Evolutionary conservation across 2,329 filamentous ascomycete species (phyloP).

Genomic region (Penicillium decumbens): DNA sequence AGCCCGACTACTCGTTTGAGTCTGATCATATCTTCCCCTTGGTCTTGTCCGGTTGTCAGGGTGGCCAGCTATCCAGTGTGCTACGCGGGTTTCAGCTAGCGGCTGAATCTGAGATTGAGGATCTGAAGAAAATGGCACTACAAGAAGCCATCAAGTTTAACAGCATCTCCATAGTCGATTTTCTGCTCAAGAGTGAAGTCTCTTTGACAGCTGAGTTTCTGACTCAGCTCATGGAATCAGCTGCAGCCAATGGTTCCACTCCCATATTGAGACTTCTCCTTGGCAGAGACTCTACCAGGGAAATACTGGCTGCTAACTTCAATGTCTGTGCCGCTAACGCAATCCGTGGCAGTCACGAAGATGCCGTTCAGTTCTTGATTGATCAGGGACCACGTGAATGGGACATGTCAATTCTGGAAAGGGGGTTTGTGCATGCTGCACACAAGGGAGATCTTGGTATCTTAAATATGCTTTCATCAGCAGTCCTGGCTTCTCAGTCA

Average conservation of each 20-base stretch:
- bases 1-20: not conserved
- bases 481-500: too few relatives aligned
- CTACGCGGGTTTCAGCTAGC: not conserved
- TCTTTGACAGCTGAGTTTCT: not conserved
- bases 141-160: not conserved
- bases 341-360: not conserved
- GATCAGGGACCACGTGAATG: not conserved
- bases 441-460: not conserved
- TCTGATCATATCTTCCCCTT: not conserved
- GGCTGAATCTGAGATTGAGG: not conserved
- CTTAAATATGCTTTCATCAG: not conserved
- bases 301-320: not conserved
- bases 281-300: not conserved
- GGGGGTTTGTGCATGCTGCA: not conserved
- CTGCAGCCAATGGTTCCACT: not conserved
- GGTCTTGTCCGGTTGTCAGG: not conserved
- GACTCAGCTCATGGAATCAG: not conserved
- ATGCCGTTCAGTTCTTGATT: not conserved
- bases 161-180: not conserved
- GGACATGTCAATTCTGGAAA: not conserved
- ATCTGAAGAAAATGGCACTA: not conserved
- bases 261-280: not conserved
- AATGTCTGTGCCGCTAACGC: not conserved
- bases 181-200: not conserved
- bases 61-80: not conserved